A percentile compares a stretch with the other conserved stretches of the same genome.
These are phyloP conservation scores for Penicillium antarcticum DNA, from an alignment of 495 filamentous ascomycete genomes.

Conservation along the genomic window DNA sequence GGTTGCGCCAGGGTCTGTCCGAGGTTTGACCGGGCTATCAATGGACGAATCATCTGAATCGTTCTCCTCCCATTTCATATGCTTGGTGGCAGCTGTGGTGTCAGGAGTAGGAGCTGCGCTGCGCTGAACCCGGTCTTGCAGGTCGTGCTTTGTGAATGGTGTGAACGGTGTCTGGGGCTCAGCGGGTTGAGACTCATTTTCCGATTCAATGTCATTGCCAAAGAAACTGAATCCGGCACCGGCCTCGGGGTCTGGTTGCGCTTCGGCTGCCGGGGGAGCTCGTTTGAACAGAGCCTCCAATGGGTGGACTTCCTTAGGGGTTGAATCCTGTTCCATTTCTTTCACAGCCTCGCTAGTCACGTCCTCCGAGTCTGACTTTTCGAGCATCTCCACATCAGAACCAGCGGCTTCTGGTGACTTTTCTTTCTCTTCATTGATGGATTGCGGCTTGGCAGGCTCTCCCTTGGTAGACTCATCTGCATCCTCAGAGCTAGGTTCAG, in stretches of 20 bases:
- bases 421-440: constrained; percentile 7
- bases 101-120: constrained; percentile 95
- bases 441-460: constrained; percentile 6
- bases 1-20: not conserved
- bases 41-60: constrained; percentile 30
- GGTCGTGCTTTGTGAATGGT: constrained; percentile 74
- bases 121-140: constrained; percentile 66
- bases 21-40: constrained; percentile 34
- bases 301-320: constrained; percentile 65
- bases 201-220: constrained; percentile 49
- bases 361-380: constrained; percentile 6
- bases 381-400: constrained; percentile 4
- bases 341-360: constrained; percentile 3
- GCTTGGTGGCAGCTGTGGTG: constrained; percentile 65
- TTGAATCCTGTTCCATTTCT: constrained; percentile 12
- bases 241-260: constrained; percentile 38
- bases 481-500: constrained; percentile 21
- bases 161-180: constrained; percentile 79
- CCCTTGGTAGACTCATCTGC: constrained; percentile 23
- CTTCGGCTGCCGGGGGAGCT: constrained; percentile 38
- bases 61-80: constrained; percentile 32
- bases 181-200: constrained; percentile 36
- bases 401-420: not conserved
- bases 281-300: constrained; percentile 88
- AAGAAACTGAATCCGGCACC: constrained; percentile 63